Conservation (phyloP, 2,329 filamentous ascomycete genomes). For the Colletotrichum sansevieriae region DNA sequence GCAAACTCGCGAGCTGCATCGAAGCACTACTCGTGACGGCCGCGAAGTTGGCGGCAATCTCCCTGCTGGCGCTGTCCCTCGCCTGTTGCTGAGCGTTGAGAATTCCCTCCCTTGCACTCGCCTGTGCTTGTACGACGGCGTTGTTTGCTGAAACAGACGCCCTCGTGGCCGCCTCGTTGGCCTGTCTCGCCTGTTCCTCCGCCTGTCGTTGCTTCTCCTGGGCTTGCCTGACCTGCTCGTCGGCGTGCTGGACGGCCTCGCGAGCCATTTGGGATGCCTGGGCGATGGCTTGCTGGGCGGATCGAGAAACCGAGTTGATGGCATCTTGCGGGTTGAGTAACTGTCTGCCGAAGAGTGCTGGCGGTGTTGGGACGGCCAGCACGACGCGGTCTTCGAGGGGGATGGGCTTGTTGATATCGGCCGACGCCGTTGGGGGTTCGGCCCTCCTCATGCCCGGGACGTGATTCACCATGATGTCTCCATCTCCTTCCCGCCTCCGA, state of each 20-base stretch:
- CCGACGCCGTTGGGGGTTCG: conserved; percentile 31
- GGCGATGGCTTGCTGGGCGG: conserved; percentile 39
- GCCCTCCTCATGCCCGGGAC: conserved; percentile 3
- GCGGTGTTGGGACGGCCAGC: conserved; percentile 30
- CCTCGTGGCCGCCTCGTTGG: conserved; percentile 44
- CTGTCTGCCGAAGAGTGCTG: conserved; percentile 36
- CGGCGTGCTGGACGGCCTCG: conserved; percentile 46
- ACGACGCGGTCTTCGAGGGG: conserved; percentile 37
- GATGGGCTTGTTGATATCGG: conserved; percentile 22
- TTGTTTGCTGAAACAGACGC: conserved; percentile 45
- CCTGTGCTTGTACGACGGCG: conserved; percentile 41
- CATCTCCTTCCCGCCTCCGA: conserved; percentile 11
- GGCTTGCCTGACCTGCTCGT: conserved; percentile 44
- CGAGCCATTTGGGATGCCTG: conserved; percentile 36
- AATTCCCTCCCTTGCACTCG: conserved; percentile 37
- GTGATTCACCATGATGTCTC: not conserved
- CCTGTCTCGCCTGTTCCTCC: conserved; percentile 42
- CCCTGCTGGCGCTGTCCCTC: conserved; percentile 44
- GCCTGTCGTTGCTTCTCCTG: conserved; percentile 44
- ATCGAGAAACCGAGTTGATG: conserved; percentile 37
- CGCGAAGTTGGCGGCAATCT: conserved; percentile 43
- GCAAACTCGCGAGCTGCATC: conserved; percentile 46
- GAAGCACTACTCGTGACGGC: conserved; percentile 48
- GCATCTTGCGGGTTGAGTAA: conserved; percentile 32
- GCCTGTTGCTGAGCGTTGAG: conserved; percentile 43